Base-by-base conservation (phyloP, 257 asterid species). In the Ehretia macrophylla region DNA sequence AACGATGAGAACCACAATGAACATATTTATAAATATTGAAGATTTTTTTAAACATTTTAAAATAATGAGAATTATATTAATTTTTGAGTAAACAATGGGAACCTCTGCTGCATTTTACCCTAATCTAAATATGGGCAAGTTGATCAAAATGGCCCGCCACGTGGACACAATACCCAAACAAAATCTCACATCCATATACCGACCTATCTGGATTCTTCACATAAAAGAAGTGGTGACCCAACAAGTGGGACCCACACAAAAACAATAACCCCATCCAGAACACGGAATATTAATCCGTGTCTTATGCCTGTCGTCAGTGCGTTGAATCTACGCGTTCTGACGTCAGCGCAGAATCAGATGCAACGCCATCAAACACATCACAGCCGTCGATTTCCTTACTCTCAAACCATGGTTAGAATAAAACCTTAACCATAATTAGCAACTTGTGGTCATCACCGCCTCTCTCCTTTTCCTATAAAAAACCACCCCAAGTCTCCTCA, bases 311-410 rank as follows among this genome's bases (percentile, higher is more conserved):
- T 53, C 32, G 17, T 1, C 2, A 39, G 56, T 62, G 85, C 85
- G 84, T 75, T 55, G 79, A 65, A 75, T 48, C 65, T 60, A 81
- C 77, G 82, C 84, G 68, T 63, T 61, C 62, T 27, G 51, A 27
- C 48, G 45, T 0, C 72, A 35, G 40, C 32, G 22, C 1, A 46
- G 39, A 19, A 11, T 32, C 50, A 11, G 18, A 17, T 40, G 11
- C 16, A 22, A 54, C 37, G 64, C 52, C 11, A 42, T 42, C 47
- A 10, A 42, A 42, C 11, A 42, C 47, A 67, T 55, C 66, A 32
- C 45, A 53, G 20, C 66, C 64, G 54, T 45, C 69, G 22, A 11
- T 35, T 5, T 17, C 12, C 17, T 0, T 0, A 23, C 32, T 20
- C 8, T 21, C 35, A 62, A 74, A 71, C 58, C 62, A 5, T 51